Conservation (phyloP, 1,139 yeast genomes). For the Meyerozyma sp. region DNA sequence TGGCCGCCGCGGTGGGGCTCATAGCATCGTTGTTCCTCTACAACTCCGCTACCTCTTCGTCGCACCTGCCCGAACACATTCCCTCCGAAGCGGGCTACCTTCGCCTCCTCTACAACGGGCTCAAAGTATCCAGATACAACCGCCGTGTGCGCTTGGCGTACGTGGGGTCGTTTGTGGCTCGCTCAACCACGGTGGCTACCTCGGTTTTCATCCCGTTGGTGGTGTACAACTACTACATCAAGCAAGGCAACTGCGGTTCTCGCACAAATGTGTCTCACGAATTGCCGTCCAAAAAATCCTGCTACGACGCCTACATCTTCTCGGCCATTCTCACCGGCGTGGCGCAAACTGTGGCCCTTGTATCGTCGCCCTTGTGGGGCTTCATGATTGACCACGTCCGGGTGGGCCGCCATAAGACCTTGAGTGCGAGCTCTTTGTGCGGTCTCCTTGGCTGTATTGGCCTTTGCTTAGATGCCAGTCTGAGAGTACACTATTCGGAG, state of each 20-base stretch:
- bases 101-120: constrained; percentile 39
- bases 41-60: constrained; percentile 14
- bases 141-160: constrained; percentile 46
- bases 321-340: constrained; percentile 69
- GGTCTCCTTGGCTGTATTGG: constrained; percentile 38
- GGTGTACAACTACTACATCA: constrained; percentile 52
- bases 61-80: constrained; percentile 5
- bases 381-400: constrained; percentile 38
- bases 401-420: constrained; percentile 32
- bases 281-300: constrained; percentile 31
- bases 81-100: constrained; percentile 11
- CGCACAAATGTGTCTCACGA: constrained; percentile 17
- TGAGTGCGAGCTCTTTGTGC: constrained; percentile 27
- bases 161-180: constrained; percentile 57
- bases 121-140: constrained; percentile 25
- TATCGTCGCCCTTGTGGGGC: constrained; percentile 65
- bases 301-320: constrained; percentile 59
- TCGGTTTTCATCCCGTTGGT: constrained; percentile 60
- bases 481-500: background rate
- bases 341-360: constrained; percentile 50
- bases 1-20: constrained; percentile 34
- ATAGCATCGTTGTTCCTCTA: constrained; percentile 44
- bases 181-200: constrained; percentile 58
- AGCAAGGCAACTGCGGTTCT: constrained; percentile 41
- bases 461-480: constrained; percentile 15